Conservation (phyloP, 148 eudicot genomes). For the Fallopia convolvulus region DNA sequence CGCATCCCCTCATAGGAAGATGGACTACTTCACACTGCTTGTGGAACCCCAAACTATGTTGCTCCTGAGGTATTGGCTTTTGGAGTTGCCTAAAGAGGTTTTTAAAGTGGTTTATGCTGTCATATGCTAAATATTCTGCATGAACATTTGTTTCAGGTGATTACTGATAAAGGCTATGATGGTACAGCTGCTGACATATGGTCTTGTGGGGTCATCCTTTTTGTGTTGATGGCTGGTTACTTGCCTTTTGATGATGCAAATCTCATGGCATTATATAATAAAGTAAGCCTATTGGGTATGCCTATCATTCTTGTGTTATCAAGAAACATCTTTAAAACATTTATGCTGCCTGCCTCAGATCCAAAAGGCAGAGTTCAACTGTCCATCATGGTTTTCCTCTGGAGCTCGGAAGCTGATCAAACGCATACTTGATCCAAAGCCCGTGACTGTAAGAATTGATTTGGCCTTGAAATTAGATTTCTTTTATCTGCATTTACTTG, state of each 20-base stretch:
- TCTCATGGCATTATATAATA: conserved; percentile 52
- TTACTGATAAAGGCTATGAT: conserved; percentile 74
- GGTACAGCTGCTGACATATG: conserved; percentile 83
- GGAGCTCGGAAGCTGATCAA: conserved; percentile 53
- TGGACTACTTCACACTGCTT: conserved; percentile 87
- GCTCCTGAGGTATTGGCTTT: conserved; percentile 77
- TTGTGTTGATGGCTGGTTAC: conserved; percentile 89
- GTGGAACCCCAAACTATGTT: conserved; percentile 92
- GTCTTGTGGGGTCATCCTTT: conserved; percentile 90
- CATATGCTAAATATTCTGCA: neutral
- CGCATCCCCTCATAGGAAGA: conserved; percentile 40
- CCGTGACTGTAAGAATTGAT: conserved; percentile 50
- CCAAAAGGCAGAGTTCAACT: conserved; percentile 41
- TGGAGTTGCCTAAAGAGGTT: neutral
- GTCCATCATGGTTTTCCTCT: conserved; percentile 72
- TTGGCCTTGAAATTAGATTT: neutral
- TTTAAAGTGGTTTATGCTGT: neutral
- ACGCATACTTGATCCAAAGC: conserved; percentile 79
- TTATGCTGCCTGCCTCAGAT: conserved; percentile 41
- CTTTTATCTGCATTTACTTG: neutral
- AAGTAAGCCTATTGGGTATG: conserved; percentile 32
- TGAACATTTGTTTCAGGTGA: conserved; percentile 40
- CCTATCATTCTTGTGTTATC: neutral
- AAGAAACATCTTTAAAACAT: neutral
- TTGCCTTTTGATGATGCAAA: conserved; percentile 79